Percentiles rank a stretch among this genome's conserved stretches.
Conservation (phyloP, 169 alveolate genomes). For the Cardiosporidium cionae region DNA sequence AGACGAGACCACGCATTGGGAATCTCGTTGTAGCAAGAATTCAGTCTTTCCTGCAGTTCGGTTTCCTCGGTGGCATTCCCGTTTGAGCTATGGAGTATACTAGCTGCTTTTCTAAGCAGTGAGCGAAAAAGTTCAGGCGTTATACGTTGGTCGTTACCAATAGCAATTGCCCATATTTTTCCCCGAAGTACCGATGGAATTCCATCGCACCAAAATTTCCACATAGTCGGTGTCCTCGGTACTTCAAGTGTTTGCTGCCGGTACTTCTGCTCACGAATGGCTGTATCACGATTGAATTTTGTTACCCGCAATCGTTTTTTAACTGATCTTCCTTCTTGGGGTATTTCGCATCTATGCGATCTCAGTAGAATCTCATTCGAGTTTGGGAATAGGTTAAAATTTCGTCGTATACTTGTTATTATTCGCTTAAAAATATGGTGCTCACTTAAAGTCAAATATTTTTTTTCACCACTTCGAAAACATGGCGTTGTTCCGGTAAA, state of each 20-base stretch:
- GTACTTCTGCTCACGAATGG: neutral
- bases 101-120: too few relatives aligned
- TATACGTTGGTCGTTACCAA: conserved; percentile 18
- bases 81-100: neutral
- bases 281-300: too few relatives aligned
- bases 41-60: neutral
- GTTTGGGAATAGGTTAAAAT: too few relatives aligned
- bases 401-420: too few relatives aligned
- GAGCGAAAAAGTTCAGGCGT: neutral
- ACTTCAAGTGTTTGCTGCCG: conserved; percentile 7
- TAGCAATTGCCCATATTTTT: conserved; percentile 14
- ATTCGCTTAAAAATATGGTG: neutral
- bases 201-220: conserved; percentile 14
- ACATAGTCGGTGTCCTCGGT: neutral
- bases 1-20: neutral
- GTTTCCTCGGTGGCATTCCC: neutral
- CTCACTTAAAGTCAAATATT: neutral
- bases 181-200: conserved; percentile 14
- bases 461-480: neutral
- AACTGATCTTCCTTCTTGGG: too few relatives aligned
- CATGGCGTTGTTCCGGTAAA: neutral
- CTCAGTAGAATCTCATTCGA: too few relatives aligned
- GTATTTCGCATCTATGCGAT: too few relatives aligned
- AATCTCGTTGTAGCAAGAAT: neutral
- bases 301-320: too few relatives aligned